phyloP scores from a whole-genome alignment of 768 basidiomycete genomes.

The Boletus rubroflammeus region DNA sequence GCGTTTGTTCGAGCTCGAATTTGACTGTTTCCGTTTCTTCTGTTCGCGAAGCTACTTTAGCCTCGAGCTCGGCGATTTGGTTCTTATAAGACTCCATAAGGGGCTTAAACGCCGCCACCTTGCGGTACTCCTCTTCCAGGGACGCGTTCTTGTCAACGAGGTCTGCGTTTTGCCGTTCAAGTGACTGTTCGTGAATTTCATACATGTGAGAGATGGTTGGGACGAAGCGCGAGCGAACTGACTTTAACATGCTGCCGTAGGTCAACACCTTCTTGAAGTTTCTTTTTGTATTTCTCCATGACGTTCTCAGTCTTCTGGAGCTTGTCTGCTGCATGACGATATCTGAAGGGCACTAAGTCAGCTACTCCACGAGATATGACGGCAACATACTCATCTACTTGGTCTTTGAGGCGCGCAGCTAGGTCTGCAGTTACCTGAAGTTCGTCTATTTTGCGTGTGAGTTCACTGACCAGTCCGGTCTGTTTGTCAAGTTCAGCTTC shows the following conservation, averaged over 20 bases:
- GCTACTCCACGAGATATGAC: not conserved
- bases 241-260: slow-evolving; percentile 85
- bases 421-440: slow-evolving; percentile 75
- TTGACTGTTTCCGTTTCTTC: slow-evolving; percentile 71
- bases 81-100: slow-evolving; percentile 90
- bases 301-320: slow-evolving; percentile 94
- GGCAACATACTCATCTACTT: slow-evolving; percentile 78
- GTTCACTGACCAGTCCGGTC: slow-evolving; percentile 58
- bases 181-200: slow-evolving; percentile 43
- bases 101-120: slow-evolving; percentile 80
- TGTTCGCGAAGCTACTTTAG: slow-evolving; percentile 57
- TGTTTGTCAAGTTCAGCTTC: slow-evolving; percentile 86
- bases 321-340: slow-evolving; percentile 88
- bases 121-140: slow-evolving; percentile 89
- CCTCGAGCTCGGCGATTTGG: slow-evolving; percentile 79
- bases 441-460: slow-evolving; percentile 79
- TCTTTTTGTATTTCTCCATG: slow-evolving; percentile 98
- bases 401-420: slow-evolving; percentile 79
- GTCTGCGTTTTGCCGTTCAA: slow-evolving; percentile 91
- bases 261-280: slow-evolving; percentile 91
- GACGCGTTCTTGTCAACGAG: slow-evolving; percentile 89
- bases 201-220: not conserved
- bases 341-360: slow-evolving; percentile 42
- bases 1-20: slow-evolving; percentile 74
- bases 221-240: slow-evolving; percentile 17